Conservation (phyloP, 2,329 filamentous ascomycete species). For the Westerdykella ornata region DNA sequence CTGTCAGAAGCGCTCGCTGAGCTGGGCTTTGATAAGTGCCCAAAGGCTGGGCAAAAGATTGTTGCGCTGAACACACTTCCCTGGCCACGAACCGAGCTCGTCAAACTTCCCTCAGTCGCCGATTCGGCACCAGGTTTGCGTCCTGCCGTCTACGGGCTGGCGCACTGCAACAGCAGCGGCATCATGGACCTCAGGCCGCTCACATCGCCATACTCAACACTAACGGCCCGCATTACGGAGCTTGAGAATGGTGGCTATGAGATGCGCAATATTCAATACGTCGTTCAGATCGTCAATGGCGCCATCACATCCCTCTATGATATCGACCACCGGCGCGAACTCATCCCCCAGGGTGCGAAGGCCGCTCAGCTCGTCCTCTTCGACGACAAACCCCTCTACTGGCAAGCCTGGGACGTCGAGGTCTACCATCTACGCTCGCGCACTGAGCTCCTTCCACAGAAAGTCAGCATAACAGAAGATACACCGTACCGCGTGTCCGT, state of each 20-base stretch:
- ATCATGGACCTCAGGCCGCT: constrained; percentile 33
- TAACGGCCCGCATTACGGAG: constrained; percentile 46
- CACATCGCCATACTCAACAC: constrained; percentile 20
- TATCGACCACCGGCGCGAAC: constrained; percentile 62
- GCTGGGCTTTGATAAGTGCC: constrained; percentile 55
- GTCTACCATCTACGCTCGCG: constrained; percentile 89
- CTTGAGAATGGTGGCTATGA: constrained; percentile 60
- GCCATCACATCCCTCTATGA: constrained; percentile 82
- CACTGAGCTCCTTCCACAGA: constrained; percentile 62
- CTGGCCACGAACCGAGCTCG: constrained; percentile 72
- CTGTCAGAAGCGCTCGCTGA: constrained; percentile 62
- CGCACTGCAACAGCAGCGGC: constrained; percentile 43
- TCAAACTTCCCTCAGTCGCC: constrained; percentile 49
- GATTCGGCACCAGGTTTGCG: constrained; percentile 8
- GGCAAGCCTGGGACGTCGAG: constrained; percentile 98
- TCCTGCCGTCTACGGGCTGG: constrained; percentile 34
- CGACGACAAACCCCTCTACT: constrained; percentile 94
- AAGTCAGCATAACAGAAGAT: constrained; percentile 64
- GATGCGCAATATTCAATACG: constrained; percentile 70
- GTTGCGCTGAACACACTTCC: constrained; percentile 77
- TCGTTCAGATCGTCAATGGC: constrained; percentile 65
- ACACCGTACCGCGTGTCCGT: constrained; percentile 73
- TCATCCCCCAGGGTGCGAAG: constrained; percentile 65
- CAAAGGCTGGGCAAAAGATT: constrained; percentile 42
- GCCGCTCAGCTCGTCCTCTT: constrained; percentile 91